Conservation (phyloP, 75 land plant species). For the Picea glauca region DNA sequence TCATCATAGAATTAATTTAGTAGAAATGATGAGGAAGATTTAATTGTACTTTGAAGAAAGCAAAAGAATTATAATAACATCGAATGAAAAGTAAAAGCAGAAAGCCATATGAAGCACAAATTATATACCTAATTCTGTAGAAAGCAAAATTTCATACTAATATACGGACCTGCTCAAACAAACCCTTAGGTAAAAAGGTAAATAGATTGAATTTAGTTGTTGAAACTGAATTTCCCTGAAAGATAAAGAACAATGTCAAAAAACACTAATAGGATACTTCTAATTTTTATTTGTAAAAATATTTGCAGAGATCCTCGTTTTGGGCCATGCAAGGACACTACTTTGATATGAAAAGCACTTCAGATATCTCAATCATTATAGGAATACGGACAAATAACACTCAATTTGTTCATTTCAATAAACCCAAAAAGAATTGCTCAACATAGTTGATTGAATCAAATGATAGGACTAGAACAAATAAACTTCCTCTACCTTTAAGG, state of each 20-base stretch:
- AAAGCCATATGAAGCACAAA: not conserved
- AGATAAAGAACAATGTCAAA: not conserved
- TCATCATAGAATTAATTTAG: not conserved
- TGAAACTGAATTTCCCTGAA: conserved; percentile 38
- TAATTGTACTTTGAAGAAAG: not conserved
- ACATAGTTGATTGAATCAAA: too few relatives aligned
- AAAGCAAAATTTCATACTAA: not conserved
- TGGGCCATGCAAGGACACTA: not conserved
- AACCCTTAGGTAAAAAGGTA: conserved; percentile 50
- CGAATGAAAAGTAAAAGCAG: not conserved
- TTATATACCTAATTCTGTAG: not conserved
- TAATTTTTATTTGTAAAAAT: not conserved
- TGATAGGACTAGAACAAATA: too few relatives aligned
- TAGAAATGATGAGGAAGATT: not conserved
- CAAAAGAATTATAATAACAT: not conserved
- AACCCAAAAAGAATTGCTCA: too few relatives aligned
- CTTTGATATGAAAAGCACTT: not conserved
- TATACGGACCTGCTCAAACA: conserved; percentile 47
- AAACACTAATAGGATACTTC: not conserved
- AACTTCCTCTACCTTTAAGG: too few relatives aligned
- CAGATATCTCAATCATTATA: not conserved
- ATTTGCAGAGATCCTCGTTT: not conserved
- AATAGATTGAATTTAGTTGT: conserved; percentile 47
- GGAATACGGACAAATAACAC: not conserved
- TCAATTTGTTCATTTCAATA: not conserved